phyloP scores from a whole-genome alignment of 305 asterid genomes.

The Solanum chacoense region DNA sequence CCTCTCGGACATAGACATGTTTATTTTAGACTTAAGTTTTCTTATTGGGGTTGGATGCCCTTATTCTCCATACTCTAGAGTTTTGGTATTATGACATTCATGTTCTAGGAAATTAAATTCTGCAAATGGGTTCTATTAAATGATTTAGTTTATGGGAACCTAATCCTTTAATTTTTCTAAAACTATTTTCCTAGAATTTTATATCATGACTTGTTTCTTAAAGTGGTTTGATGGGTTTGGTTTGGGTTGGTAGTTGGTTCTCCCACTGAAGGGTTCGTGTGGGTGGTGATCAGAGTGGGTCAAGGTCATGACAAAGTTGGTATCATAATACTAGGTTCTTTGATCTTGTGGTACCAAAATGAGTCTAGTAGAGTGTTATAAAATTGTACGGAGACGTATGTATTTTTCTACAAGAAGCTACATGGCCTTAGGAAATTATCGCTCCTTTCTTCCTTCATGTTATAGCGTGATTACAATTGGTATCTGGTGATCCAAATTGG shows the following conservation, averaged over 20 bases:
- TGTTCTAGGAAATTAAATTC: neutral
- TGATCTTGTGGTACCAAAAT: neutral
- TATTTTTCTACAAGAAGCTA: neutral
- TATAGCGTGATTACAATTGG: neutral
- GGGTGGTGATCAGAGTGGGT: neutral
- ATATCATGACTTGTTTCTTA: neutral
- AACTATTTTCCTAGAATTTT: neutral
- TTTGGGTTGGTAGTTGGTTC: neutral
- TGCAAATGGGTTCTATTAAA: neutral
- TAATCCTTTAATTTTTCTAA: neutral
- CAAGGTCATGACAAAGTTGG: neutral
- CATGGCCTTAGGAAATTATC: neutral
- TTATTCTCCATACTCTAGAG: neutral
- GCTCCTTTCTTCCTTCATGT: neutral
- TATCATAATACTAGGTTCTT: neutral
- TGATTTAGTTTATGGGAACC: neutral
- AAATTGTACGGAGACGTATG: neutral
- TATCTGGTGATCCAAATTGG: neutral
- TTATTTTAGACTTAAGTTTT: neutral
- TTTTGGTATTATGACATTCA: neutral
- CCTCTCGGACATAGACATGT: neutral
- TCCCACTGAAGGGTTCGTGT: neutral
- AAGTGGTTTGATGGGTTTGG: neutral
- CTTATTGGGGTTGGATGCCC: neutral
- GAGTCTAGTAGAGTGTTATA: neutral